Evolutionary conservation across 257 asterid species (phyloP).

Genomic region (Solanum chiquidenum): DNA sequence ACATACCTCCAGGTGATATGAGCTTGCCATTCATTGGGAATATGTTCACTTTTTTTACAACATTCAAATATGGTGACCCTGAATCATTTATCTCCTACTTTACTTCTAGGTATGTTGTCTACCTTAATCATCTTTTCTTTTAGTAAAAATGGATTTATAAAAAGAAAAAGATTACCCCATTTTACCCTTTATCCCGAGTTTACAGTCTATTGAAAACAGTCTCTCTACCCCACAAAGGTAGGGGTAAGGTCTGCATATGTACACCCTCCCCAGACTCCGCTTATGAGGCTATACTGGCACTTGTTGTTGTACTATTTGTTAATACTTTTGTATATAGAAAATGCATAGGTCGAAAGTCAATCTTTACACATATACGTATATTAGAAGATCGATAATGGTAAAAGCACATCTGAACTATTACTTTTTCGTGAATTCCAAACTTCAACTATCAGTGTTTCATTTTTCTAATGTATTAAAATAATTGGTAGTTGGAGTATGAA

Average conservation of each 20-base stretch:
- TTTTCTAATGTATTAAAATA: neutral
- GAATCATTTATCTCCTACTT: conserved; percentile 5
- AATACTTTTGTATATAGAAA: too few species aligned
- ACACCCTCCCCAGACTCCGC: too few species aligned
- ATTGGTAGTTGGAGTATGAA: neutral
- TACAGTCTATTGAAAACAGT: fast-evolving
- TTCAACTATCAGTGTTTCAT: too few species aligned
- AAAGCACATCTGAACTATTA: too few species aligned
- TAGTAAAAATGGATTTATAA: neutral
- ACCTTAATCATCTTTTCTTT: neutral
- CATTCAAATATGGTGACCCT: conserved; percentile 7
- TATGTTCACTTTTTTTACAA: conserved; percentile 1
- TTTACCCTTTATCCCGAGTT: neutral
- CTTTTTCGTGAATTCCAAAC: too few species aligned
- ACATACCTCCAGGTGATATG: conserved; percentile 7
- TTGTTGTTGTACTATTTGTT: too few species aligned
- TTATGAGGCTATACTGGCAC: too few species aligned
- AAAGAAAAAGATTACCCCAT: neutral
- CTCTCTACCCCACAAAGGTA: neutral
- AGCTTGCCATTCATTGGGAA: conserved; percentile 9
- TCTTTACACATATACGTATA: too few species aligned
- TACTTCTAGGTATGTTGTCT: neutral
- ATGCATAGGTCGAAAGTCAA: too few species aligned
- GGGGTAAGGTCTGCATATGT: neutral
- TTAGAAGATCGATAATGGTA: too few species aligned